Base-by-base conservation (phyloP, 2,329 filamentous ascomycete genomes). In the Coleophoma cylindrospora region DNA sequence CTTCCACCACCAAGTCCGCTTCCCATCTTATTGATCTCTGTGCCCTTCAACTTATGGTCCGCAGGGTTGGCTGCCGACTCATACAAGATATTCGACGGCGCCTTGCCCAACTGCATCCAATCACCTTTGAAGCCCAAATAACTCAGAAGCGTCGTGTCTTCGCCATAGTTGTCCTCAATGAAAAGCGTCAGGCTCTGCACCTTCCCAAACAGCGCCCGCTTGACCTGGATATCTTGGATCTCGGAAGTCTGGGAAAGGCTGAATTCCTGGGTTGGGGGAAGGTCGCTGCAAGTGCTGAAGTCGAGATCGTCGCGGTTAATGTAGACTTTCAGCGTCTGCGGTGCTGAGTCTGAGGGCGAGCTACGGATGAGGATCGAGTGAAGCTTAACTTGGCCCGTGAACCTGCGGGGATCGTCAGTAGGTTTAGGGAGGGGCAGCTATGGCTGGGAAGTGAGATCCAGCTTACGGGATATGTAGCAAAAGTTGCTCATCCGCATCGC, bases 101-200 rank as follows among this genome's bases (percentile, higher is more conserved):
- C 89, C 49, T 86, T 78, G 43, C 86, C 94, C 63, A 95, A 70
- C 66, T 84, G 83, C 80, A 94, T 94, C 77, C 90, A 97, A 70
- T 96, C 89, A 21, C 94, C 94, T 70, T 89, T 91, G 74, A 99
- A 97, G 1, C 89, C 94, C 50, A 97, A 56, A 70, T 96, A 99
- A 54, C 77, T 84, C 2, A 97, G 67, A 45, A 83, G 78, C 41
- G 89, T 92, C 49, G 86, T 83, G 49, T 95, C 89, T 11, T 82
- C 79, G 59, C 83, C 80, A 69, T 92, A 96, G 65, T 97, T 99
- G 66, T 96, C 89, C 61, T 89, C 86, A 61, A 97, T 87, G 73
- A 97, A 97, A 45, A 99, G 74, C 13, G 85, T 83, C 54, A 99
- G 73, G 17, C 79, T 84, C 44, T 89, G 86, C n/a, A 91, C 90